These are phyloP conservation scores for Cadophora sp. DNA, from an alignment of 2,329 filamentous ascomycete genomes.

Conservation along the genomic window DNA sequence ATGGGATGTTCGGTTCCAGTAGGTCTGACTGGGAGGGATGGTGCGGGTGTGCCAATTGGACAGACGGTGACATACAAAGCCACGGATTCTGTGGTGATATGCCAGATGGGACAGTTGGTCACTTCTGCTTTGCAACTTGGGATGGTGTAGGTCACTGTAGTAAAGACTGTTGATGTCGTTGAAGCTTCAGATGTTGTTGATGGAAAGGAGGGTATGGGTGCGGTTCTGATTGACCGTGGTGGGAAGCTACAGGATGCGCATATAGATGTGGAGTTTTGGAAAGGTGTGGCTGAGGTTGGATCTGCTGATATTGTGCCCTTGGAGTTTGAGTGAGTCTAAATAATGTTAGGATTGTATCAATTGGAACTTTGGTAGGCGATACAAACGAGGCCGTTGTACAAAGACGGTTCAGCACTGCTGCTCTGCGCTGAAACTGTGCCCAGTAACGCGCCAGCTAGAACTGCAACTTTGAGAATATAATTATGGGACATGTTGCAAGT, in stretches of 20 bases:
- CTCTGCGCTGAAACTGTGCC: not conserved
- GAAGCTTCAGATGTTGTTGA: constrained; percentile 1
- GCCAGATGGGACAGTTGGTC: not conserved
- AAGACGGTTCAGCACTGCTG: not conserved
- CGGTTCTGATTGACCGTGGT: not conserved
- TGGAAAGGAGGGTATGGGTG: constrained; percentile 19
- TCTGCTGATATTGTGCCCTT: not conserved
- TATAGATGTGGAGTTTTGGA: not conserved
- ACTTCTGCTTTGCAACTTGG: not conserved
- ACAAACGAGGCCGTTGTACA: not conserved
- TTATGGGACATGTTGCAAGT: not conserved
- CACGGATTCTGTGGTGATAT: not conserved
- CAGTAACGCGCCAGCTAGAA: not conserved
- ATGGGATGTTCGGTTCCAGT: too few species aligned
- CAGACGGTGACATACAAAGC: not conserved
- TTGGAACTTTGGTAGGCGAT: not conserved
- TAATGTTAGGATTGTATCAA: not conserved
- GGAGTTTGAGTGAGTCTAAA: not conserved
- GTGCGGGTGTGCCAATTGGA: not conserved
- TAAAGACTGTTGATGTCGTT: not conserved
- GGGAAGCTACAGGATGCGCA: not conserved
- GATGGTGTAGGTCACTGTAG: not conserved
- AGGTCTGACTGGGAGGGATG: not conserved
- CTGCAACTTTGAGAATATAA: not conserved
- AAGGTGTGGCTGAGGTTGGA: not conserved